phyloP scores from a whole-genome alignment of 495 filamentous ascomycete genomes.

The Penicillium tannophilum region DNA sequence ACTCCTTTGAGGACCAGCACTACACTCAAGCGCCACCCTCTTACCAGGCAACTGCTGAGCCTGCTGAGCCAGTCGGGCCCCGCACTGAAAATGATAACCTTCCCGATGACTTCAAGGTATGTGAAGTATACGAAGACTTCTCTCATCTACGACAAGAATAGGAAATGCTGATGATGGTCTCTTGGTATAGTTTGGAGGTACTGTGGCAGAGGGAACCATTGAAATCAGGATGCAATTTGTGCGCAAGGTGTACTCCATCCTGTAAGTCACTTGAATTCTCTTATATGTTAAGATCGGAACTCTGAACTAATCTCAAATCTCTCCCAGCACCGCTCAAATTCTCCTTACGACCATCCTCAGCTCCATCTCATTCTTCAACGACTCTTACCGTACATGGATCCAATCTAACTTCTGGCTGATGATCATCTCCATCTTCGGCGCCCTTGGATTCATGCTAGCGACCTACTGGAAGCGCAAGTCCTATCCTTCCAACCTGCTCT shows the following conservation, averaged over 20 bases:
- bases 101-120: slow-evolving; percentile 95
- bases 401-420: slow-evolving; percentile 81
- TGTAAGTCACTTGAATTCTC: no score
- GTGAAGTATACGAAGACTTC: not conserved
- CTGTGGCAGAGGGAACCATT: slow-evolving; percentile 87
- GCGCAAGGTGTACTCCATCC: slow-evolving; percentile 86
- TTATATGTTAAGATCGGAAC: no score
- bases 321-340: slow-evolving; percentile 76
- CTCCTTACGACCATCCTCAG: slow-evolving; percentile 79
- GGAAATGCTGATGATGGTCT: not conserved
- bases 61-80: slow-evolving; percentile 53
- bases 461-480: slow-evolving; percentile 99
- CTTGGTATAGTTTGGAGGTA: slow-evolving; percentile 72
- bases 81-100: slow-evolving; percentile 85
- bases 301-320: slow-evolving; percentile 7
- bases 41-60: slow-evolving; percentile 54
- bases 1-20: slow-evolving; percentile 63
- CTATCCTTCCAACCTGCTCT: slow-evolving; percentile 92
- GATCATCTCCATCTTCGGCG: slow-evolving; percentile 78
- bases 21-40: slow-evolving; percentile 86
- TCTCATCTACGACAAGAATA: not conserved
- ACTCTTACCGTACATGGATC: slow-evolving; percentile 82
- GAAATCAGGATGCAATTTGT: slow-evolving; percentile 98
- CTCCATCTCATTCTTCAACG: slow-evolving; percentile 81
- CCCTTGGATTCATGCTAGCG: slow-evolving; percentile 78